Evolutionary conservation across 2,329 filamentous ascomycete genomes (phyloP), one percentile per base, ranked within the genome.

Genomic region (Ophiognomonia clavigignenti-juglandacearum): DNA sequence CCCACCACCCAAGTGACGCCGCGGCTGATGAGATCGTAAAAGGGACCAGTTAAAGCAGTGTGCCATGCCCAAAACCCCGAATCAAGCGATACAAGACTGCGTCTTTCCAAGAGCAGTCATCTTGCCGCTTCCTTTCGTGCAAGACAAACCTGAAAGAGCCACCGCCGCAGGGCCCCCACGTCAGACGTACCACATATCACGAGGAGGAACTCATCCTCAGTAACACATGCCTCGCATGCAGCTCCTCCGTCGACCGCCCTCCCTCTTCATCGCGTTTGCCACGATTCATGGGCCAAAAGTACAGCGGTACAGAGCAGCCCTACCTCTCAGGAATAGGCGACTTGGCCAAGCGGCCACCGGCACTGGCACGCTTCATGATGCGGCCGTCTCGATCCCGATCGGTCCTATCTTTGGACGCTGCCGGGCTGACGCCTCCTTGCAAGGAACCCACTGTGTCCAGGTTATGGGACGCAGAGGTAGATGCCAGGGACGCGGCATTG

Each of bases 351-450:
- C 85, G 75, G 39, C 86, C 86, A 39, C 86, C 86, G 22, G 84
- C 86, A 61, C 86, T 90, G 53, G 88, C 82, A 51, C 87, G 77
- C 70, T 93, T 93, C 64, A 89, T 85, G 50, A 92, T 64, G 52
- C 82, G 81, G 20, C 75, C 68, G 57, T 90, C 85, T 59, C 76
- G 80, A 57, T 89, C 85, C 34, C 74, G 74, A 48, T 78, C 73
- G 43, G 78, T 61, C 54, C 69, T 73, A 43, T 82, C 78, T 43
- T 63, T 66, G 7, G 35, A 11, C 14, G 37, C 27, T 35, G 43
- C 31, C 8, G 66, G 58, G 49, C 64, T 68, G 43, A 66, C 54
- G 40, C 60, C 67, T 22, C 57, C 59, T 14, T 86, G 81, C 31
- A 89, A 66, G 1, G 83, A 78, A 1, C 78, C 74, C 2, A 86